Evolutionary conservation across 176 grass and related monocot genomes (phyloP).

Genomic region (Puya raimondii): DNA sequence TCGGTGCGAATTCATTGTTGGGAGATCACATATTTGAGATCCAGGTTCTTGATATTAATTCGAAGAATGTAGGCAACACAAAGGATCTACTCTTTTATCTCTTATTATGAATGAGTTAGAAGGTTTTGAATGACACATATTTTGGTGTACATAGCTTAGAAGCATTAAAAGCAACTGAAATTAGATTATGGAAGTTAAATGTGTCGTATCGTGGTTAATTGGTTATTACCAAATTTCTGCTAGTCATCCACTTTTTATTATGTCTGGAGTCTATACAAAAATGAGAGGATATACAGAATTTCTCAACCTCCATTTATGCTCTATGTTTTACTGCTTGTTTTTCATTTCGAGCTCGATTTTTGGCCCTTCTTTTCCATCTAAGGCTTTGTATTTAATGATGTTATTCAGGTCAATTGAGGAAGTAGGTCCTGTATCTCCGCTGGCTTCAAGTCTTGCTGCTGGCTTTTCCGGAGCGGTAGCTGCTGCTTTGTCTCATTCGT

Average conservation of each 20-base stretch:
- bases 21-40: neutral
- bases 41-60: neutral
- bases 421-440: slow-evolving; percentile 48
- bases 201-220: too few species aligned
- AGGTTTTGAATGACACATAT: neutral
- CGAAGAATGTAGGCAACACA: neutral
- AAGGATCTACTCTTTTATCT: too few species aligned
- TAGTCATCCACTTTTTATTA: too few species aligned
- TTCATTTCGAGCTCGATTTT: too few species aligned
- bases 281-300: too few species aligned
- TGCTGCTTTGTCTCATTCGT: slow-evolving; percentile 76
- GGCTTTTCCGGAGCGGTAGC: slow-evolving; percentile 65
- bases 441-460: slow-evolving; percentile 71
- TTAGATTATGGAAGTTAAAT: neutral
- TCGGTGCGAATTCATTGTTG: neutral
- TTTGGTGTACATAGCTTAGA: neutral
- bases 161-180: neutral
- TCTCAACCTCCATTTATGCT: too few species aligned
- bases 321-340: too few species aligned
- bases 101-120: neutral
- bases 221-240: too few species aligned
- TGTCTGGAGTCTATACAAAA: too few species aligned
- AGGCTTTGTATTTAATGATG: neutral
- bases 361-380: neutral
- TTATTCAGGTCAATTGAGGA: slow-evolving; percentile 64